Conservation (phyloP, 78 protist species). For the Isochrysis galbana region DNA sequence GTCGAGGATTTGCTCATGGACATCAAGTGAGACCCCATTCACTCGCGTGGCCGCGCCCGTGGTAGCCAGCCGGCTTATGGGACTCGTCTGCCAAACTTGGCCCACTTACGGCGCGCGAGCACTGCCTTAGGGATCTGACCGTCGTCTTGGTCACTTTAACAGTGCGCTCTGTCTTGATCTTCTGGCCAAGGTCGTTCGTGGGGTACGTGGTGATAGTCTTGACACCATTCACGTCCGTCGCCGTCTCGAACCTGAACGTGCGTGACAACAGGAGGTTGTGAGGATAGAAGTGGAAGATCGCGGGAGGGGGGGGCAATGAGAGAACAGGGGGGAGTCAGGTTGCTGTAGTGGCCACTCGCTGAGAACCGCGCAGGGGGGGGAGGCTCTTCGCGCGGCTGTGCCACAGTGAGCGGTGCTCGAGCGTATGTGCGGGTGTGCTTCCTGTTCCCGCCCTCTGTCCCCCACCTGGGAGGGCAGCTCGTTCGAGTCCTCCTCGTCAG, state of each 20-base stretch:
- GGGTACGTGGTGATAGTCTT: background rate
- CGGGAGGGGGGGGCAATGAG: no score
- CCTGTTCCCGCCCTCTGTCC: no score
- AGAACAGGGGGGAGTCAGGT: no score
- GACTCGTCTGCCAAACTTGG: background rate
- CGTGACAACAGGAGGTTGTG: no score
- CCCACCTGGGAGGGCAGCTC: no score
- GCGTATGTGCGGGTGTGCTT: no score
- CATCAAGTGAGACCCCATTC: background rate
- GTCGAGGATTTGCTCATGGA: background rate
- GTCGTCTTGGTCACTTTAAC: background rate
- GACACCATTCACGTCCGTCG: background rate
- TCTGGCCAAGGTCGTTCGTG: background rate
- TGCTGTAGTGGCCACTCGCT: no score
- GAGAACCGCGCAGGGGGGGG: no score
- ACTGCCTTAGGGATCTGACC: background rate
- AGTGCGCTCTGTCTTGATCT: background rate
- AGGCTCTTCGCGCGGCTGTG: no score
- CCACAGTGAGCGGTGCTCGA: no score
- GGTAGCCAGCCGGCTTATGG: background rate
- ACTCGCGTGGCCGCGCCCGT: background rate
- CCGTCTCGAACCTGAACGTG: conserved; percentile 1
- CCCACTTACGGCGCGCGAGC: background rate
- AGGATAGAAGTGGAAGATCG: no score
- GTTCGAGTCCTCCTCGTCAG: no score